Conservation (phyloP, 2,329 filamentous ascomycete genomes). For the Botrytis sinoallii region DNA sequence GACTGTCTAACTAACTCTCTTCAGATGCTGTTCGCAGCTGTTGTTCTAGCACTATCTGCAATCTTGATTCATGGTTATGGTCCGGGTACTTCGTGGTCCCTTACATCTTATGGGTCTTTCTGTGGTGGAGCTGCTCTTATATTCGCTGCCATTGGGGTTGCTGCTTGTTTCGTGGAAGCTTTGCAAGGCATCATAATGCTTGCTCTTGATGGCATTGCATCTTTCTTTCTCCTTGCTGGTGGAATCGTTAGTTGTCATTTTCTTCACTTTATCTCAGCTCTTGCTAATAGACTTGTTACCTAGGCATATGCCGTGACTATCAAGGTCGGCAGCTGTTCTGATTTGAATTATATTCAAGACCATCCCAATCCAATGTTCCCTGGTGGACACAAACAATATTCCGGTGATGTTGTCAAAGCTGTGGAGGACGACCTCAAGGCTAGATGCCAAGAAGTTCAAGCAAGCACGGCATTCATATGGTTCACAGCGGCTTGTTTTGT, state of each 20-base stretch:
- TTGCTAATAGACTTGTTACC: too few species aligned
- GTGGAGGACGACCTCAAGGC: too few species aligned
- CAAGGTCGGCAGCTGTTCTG: slow-evolving; percentile 29
- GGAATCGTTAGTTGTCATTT: slow-evolving; percentile 21
- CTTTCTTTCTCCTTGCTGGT: slow-evolving; percentile 33
- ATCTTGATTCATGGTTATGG: slow-evolving; percentile 30
- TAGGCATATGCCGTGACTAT: slow-evolving; percentile 28
- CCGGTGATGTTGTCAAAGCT: too few species aligned
- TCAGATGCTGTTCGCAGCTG: slow-evolving; percentile 29
- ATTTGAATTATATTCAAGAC: slow-evolving; percentile 17
- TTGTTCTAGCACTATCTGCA: slow-evolving; percentile 31
- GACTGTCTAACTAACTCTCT: neutral
- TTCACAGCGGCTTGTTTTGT: slow-evolving; percentile 66
- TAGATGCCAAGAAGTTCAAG: slow-evolving; percentile 73
- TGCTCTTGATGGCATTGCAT: slow-evolving; percentile 27
- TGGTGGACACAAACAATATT: too few species aligned
- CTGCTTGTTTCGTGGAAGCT: slow-evolving; percentile 28
- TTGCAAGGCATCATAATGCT: slow-evolving; percentile 31
- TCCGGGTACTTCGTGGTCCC: slow-evolving; percentile 24
- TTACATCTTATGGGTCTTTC: slow-evolving; percentile 32
- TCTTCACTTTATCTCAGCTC: too few species aligned
- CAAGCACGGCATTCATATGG: slow-evolving; percentile 72
- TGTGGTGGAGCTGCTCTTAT: slow-evolving; percentile 31
- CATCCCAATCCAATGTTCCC: slow-evolving; percentile 14
- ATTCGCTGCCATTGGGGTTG: slow-evolving; percentile 27